Conservation (phyloP, 257 asterid genomes). For the Cruciata laevipes region DNA sequence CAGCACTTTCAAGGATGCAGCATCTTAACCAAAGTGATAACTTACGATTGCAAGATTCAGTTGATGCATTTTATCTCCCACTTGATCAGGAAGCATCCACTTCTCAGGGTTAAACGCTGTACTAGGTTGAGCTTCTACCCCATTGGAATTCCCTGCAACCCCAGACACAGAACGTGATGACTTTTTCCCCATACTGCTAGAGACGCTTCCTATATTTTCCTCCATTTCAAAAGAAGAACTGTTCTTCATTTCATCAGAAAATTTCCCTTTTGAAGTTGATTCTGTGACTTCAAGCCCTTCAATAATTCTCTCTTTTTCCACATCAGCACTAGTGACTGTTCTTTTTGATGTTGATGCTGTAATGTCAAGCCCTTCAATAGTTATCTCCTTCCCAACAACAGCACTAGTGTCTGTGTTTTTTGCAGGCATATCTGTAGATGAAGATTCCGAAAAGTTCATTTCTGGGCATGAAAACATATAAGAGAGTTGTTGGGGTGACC, state of each 20-base stretch:
- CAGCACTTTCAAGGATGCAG: not conserved
- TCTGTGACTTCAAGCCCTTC: constrained; percentile 35
- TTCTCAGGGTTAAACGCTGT: constrained; percentile 57
- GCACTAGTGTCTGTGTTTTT: constrained; percentile 25
- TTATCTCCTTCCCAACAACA: constrained; percentile 29
- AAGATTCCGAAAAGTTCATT: constrained; percentile 19
- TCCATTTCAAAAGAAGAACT: constrained; percentile 32
- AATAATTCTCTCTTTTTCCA: constrained; percentile 31
- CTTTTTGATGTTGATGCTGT: constrained; percentile 33
- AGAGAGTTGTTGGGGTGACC: constrained; percentile 9
- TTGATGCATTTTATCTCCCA: constrained; percentile 53
- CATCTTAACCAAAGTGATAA: constrained; percentile 5
- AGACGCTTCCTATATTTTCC: constrained; percentile 26
- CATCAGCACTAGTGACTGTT: constrained; percentile 25
- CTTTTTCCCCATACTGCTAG: constrained; percentile 27
- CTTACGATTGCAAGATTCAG: constrained; percentile 93
- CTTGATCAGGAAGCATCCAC: constrained; percentile 58
- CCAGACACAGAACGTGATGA: constrained; percentile 47
- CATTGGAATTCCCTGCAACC: constrained; percentile 26
- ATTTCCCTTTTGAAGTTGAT: constrained; percentile 36
- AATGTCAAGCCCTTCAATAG: constrained; percentile 34
- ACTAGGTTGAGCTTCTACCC: constrained; percentile 32
- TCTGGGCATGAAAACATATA: constrained; percentile 16
- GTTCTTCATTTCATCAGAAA: constrained; percentile 27
- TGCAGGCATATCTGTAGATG: constrained; percentile 25